Evolutionary conservation across 1,284 basidiomycete species (phyloP), one percentile per base, ranked within the genome.

Genomic region (Cryptococcus maquisensis): DNA sequence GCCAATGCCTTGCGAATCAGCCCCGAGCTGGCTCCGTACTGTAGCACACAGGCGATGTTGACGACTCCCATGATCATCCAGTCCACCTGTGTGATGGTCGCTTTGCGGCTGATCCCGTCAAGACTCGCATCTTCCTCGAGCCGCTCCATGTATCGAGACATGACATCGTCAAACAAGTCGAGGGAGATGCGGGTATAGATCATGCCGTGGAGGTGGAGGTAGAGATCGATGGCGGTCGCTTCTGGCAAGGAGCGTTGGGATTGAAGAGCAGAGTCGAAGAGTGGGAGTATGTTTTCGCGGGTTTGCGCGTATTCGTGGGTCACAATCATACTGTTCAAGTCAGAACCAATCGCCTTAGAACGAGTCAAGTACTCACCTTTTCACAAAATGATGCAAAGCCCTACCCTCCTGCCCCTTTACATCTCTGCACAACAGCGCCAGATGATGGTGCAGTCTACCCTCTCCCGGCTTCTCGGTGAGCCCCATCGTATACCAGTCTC

Each of bases 41-140:
- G 92, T 62, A 97, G 79, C 13, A 96, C 73, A 0, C 88, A 82
- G 4, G 84, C 82, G 18, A 97, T 81, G 71, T 95, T 96, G 66
- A 90, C 80, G 36, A 86, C 79, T 0, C 84, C 93, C 88, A 98
- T 94, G 86, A 95, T 91, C 64, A 90, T 87, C 95, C 95, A 98
- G 59, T 91, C 88, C 21, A 87, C 84, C 69, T 92, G 90, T 50
- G 89, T 84, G 28, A 79, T 71, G 12, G 66, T 57, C 18, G 72
- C 67, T 57, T 66, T 60, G 52, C 67, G 56, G 60, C 61, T 56
- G 3, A 83, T 82, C 54, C 84, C 84, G 65, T 88, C 85, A 32
- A 72, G 60, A 39, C 59, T 65, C 39, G 66, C 72, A 57, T 94
- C 86, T 60, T 86, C 82, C 24, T 77, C 66, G 0, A 97, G 81